phyloP scores from a whole-genome alignment of 2,329 filamentous ascomycete species.

The Microsporum ferrugineum region DNA sequence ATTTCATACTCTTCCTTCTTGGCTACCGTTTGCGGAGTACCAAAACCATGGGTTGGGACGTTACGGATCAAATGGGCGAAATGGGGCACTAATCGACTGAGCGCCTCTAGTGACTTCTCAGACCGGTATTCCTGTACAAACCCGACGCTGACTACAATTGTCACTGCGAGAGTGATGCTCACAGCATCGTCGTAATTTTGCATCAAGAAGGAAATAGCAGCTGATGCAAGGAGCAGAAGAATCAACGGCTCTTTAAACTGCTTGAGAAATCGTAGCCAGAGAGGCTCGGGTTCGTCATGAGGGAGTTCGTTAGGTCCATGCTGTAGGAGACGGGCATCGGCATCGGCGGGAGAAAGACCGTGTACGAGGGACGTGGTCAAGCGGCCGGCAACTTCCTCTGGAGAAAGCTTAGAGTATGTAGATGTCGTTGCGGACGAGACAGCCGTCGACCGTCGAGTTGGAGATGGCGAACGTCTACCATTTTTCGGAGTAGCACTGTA shows the following conservation, averaged over 20 bases:
- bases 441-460: slow-evolving; percentile 7
- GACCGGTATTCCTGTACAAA: slow-evolving; percentile 97
- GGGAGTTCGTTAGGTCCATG: slow-evolving; percentile 91
- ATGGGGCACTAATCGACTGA: slow-evolving; percentile 88
- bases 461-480: slow-evolving; percentile 14
- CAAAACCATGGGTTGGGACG: slow-evolving; percentile 21
- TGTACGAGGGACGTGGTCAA: slow-evolving; percentile 72
- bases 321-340: slow-evolving; percentile 62
- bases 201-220: slow-evolving; percentile 75
- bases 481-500: slow-evolving; percentile 36
- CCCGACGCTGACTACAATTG: slow-evolving; percentile 89
- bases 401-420: slow-evolving; percentile 55
- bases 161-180: slow-evolving; percentile 90
- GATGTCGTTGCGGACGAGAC: slow-evolving; percentile 29
- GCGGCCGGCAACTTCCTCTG: slow-evolving; percentile 63
- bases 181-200: slow-evolving; percentile 91
- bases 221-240: slow-evolving; percentile 77
- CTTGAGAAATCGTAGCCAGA: slow-evolving; percentile 90
- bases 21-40: slow-evolving; percentile 14
- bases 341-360: slow-evolving; percentile 71
- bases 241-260: slow-evolving; percentile 97
- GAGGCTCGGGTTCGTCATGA: slow-evolving; percentile 80
- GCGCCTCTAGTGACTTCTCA: slow-evolving; percentile 89
- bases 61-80: slow-evolving; percentile 85
- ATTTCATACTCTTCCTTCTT: slow-evolving; percentile 38